Base-by-base conservation (phyloP, 345 rosid genomes). In the Triadica sebifera region DNA sequence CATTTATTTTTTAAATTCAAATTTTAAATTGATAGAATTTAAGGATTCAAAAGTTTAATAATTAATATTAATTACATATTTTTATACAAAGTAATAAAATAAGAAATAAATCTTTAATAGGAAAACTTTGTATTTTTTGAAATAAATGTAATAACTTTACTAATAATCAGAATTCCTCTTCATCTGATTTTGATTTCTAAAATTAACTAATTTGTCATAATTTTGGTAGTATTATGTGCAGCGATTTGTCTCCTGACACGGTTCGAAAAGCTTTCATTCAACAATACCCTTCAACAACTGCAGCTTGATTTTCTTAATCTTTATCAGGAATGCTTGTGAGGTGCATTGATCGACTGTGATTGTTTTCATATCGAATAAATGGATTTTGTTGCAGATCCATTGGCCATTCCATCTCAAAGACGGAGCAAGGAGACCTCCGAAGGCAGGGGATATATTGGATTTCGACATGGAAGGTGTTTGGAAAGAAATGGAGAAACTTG, bases 401-500 rank as follows among this genome's bases (percentile, higher is more conserved):
- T 89, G 93, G 87, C 90, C 89, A 12, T 82, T 89, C 72, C 74
- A 67, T 49, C 86, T 87, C 12, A 78, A 78, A 77, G 89, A 85
- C 15, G 87, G 86, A 25, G 84, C 87, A 10, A 85, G 89, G 72
- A 78, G 67, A 75, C 87, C 87, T 66, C 85, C 86, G 2, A 78
- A 83, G 65, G 80, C 83, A 2, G 85, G 86, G 4, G 87, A 84
- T 17, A 68, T 85, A 1, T 67, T 81, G 73, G 87, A 84, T 6
- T 85, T 85, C 34, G 87, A 87, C 81, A 83, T 89, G 86, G 87
- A 81, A 81, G 87, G 86, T 1, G 89, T 85, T 58, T 87, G 93
- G 93, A 84, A 84, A 80, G 87, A 87, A 75, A 81, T 89, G 90
- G 90, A 85, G 86, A 80, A 81, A 65, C 89, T 87, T 74, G 83